Evolutionary conservation across 768 basidiomycete species (phyloP), one percentile per base, ranked within the genome.

Genomic region (Termitomyces eurrhizus): DNA sequence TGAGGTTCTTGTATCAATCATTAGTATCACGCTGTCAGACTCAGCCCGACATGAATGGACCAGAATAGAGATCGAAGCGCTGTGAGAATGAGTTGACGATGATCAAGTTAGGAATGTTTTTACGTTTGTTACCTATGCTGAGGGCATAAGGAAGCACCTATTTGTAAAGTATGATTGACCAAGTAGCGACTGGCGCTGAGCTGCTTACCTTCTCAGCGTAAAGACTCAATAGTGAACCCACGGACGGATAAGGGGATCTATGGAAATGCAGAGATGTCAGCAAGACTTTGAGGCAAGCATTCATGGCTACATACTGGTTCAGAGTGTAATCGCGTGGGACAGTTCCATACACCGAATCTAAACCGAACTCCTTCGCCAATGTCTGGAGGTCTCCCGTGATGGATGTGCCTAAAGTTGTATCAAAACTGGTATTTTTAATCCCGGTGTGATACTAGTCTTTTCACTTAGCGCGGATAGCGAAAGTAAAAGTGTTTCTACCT

Each of bases 241-340:
- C 79, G 1, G 86, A 86, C 0, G 89, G 84, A 69, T 80, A 89
- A 2, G 87, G 86, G 5, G 78, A 76, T 61, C 88, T 89, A 57
- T 41, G 7, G 42, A 46, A 12, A 51, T 24, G 18, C 16, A 33
- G 37, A 37, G 65, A 52, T 64, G 53, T 37, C 41, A 58, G 62
- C 7, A 52, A 7, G 11, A 21, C 44, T 46, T 21, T 16, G 18
- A 45, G 51, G 2, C 42, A 41, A 44, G 44, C 42, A 18, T 24
- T 26, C 6, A 33, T 1, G 24, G 24, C 11, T 36, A 73, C 80
- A 36, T 58, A 89, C 83, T 84, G 83, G 55, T 72, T 77, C 49
- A 92, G 73, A 58, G 84, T 89, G 70, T 86, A 93, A 69, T 90
- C 87, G 32, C 85, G 84, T 1, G 93, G 93, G 0, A 92, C 86